Conservation (phyloP, 2,329 filamentous ascomycete species). For the Coleophoma cylindrospora region DNA sequence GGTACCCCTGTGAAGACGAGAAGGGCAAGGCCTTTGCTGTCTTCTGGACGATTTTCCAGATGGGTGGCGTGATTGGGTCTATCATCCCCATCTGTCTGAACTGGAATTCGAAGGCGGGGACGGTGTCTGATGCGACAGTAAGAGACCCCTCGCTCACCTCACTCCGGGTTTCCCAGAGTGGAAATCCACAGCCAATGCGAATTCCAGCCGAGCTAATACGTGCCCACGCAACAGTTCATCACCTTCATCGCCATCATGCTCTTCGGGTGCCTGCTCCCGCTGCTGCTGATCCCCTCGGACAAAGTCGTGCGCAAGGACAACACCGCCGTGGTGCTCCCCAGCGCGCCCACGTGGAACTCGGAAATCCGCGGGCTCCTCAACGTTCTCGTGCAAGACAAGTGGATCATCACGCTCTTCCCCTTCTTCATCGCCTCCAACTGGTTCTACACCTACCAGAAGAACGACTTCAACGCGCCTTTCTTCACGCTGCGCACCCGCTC, state of each 20-base stretch:
- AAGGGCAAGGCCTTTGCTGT: constrained; percentile 83
- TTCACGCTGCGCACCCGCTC: constrained; percentile 70
- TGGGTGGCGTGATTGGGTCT: constrained; percentile 79
- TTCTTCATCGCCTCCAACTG: constrained; percentile 76
- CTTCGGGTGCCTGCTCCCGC: neutral
- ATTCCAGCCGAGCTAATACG: no score
- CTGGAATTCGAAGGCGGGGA: neutral
- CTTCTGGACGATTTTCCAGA: constrained; percentile 92
- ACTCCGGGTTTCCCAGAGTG: no score
- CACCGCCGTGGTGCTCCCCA: constrained; percentile 76
- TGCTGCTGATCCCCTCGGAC: neutral
- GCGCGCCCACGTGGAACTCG: constrained; percentile 77
- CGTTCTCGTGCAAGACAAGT: constrained; percentile 63
- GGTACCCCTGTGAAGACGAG: constrained; percentile 70
- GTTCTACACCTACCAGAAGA: constrained; percentile 77
- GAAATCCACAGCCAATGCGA: no score
- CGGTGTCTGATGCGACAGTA: neutral
- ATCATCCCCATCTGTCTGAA: constrained; percentile 18
- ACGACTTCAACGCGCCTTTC: constrained; percentile 61
- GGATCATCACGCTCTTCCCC: constrained; percentile 69
- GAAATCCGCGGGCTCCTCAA: constrained; percentile 71
- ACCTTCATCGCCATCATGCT: neutral
- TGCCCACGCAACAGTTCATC: neutral
- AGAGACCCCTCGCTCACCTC: no score
- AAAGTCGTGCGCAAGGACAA: constrained; percentile 67